Base-by-base conservation (phyloP, 2,329 filamentous ascomycete species). In the Fusarium austroafricanum region DNA sequence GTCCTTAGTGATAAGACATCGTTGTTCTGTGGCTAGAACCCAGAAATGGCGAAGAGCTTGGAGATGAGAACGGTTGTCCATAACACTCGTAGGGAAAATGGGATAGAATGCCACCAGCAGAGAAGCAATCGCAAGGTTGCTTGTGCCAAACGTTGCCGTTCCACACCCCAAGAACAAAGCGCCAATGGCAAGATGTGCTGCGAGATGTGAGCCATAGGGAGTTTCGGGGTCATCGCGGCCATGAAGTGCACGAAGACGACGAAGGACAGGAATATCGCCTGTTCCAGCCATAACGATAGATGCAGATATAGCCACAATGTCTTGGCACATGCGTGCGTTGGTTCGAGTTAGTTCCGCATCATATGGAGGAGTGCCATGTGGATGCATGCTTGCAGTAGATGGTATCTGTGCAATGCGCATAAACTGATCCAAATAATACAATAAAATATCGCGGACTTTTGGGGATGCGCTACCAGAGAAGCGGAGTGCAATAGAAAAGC, bases 11-110 rank as follows among this genome's bases (percentile, higher is more conserved):
- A 99, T 88, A 1, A 99, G 86, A 75, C 95, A 98, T 51, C 96
- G 88, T 11, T 93, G 89, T 74, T 99, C 96, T 0, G 92, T 91
- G 2, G 96, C 96, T 5, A 99, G 85, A 12, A 97, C 95, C 96
- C 96, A 99, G 75, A 99, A 92, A 79, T 99, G 95, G 7, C 96
- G 89, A 81, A 99, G 96, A 5, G 96, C 96, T 81, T 99, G 96
- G 8, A 99, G 85, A 74, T 99, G 96, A 12, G 93, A 94, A 68
- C 92, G 91, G 75, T 98, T 98, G 80, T 99, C 96, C 73, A 97
- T 91, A 3, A 98, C 92, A 29, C 89, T 91, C 11, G 88, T 91
- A 0, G 96, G 96, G 76, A 97, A 97, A 20, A 97, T 86, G 0
- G 96, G 96, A 75, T 99, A 99, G 78, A 99, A 97, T 2, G 96